phyloP scores from a whole-genome alignment of 2,329 filamentous ascomycete species.

The Phialemonium atrogriseum region DNA sequence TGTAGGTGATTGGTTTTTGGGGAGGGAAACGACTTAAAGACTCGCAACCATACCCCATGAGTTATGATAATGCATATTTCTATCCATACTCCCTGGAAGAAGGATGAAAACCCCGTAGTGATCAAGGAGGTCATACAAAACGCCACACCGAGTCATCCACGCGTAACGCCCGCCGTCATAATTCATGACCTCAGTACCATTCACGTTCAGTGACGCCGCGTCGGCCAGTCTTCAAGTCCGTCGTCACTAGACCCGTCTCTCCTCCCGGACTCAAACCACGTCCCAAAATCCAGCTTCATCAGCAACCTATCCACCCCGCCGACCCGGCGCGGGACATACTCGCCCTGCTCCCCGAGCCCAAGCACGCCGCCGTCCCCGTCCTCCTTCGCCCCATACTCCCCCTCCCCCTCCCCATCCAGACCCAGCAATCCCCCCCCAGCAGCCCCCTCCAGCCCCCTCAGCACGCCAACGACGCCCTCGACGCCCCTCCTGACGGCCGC shows the following conservation, averaged over 20 bases:
- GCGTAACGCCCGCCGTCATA: no score
- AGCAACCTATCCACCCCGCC: conserved; percentile 76
- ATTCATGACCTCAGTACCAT: no score
- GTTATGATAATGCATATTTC: no score
- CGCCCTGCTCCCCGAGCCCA: conserved; percentile 30
- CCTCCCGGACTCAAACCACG: conserved; percentile 38
- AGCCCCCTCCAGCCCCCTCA: conserved; percentile 36
- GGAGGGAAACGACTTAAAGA: no score
- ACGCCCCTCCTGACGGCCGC: conserved; percentile 58
- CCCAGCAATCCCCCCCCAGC: conserved; percentile 19
- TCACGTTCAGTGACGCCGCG: no score
- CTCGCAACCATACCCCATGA: no score
- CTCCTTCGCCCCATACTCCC: conserved; percentile 29
- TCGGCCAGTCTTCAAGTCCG: not conserved
- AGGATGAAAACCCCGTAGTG: no score
- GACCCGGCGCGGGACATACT: conserved; percentile 63
- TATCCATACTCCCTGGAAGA: no score
- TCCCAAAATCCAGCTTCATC: conserved; percentile 79
- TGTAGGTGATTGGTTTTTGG: no score
- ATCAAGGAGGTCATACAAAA: no score
- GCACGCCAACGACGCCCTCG: conserved; percentile 53
- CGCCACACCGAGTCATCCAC: no score
- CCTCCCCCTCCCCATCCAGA: conserved; percentile 29
- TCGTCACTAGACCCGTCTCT: conserved; percentile 9
- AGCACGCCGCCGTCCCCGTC: conserved; percentile 22